Evolutionary conservation across 768 basidiomycete genomes (phyloP), one percentile per base, ranked within the genome.

Genomic region (Mycena belliarum): DNA sequence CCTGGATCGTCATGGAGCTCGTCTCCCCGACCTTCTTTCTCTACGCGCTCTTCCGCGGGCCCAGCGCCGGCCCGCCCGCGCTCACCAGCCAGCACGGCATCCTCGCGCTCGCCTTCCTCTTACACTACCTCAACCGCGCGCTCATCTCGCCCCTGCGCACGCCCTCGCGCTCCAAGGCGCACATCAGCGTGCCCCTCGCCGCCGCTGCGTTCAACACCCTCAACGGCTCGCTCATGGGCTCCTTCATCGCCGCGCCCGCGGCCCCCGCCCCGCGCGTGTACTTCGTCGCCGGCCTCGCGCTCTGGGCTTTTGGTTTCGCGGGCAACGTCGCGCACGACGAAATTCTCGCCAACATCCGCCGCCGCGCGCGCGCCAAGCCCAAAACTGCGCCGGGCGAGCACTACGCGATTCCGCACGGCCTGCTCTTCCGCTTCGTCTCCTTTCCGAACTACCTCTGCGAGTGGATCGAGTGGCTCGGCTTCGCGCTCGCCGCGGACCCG

Each of bases 371-470:
- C 40, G 65, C 55, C 50, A 64, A 71, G 43, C 64, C 57, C 51
- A 77, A 69, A 77, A 76, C 60, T 67, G 69, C 47, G 74, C 72
- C 63, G 66, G 69, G 40, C n/a, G 82, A 85, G 47, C 78, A 91
- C 71, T 93, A 93, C 68, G 86, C 86, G 5, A 87, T 95, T 57
- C 94, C 96, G 0, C 81, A 87, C 49, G 92, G 90, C 0, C 80
- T 84, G 21, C 75, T 96, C 18, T 97, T 89, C 77, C 65, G 70
- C 41, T 87, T 83, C 67, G 76, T 98, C 65, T 93, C 93, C 7
- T 96, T 87, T 74, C 96, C 96, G 11, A 94, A 97, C 71, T 98
- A 98, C 74, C 75, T 93, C 20, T 93, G 88, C 73, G 96, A 98
- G 69, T 98, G 96, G 96, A 57, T 89, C 53, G 96, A 98, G 73